Conservation (phyloP, 129 eudicot species). For the Escallonia rubra region DNA sequence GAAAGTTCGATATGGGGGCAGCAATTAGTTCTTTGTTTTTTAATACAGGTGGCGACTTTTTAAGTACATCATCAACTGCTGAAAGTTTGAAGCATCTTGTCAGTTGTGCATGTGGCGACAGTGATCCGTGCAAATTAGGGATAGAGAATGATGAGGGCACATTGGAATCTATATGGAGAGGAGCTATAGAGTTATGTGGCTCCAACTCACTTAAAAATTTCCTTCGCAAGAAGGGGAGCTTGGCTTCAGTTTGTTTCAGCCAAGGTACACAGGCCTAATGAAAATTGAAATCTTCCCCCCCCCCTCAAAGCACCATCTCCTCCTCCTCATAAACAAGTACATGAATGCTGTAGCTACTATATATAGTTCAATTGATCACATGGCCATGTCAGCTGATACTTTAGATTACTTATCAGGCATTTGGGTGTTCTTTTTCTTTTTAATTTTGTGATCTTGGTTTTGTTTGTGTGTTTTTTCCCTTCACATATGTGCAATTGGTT, state of each 20-base stretch:
- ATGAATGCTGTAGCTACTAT: no score
- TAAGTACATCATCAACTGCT: slow-evolving; percentile 56
- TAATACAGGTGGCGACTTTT: slow-evolving; percentile 56
- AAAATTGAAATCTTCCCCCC: neutral
- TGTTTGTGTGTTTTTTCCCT: no score
- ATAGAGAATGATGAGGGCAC: slow-evolving; percentile 39
- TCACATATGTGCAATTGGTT: no score
- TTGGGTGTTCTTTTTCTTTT: no score
- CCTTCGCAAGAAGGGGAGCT: slow-evolving; percentile 58
- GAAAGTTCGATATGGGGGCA: neutral
- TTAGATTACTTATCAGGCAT: no score
- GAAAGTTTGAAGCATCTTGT: slow-evolving; percentile 64
- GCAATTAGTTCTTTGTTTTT: neutral
- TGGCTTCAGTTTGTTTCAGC: slow-evolving; percentile 59
- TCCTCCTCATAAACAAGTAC: no score
- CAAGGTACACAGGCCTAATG: slow-evolving; percentile 47
- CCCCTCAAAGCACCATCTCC: neutral
- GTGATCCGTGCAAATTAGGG: slow-evolving; percentile 36
- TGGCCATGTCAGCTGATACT: no score
- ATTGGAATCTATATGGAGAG: slow-evolving; percentile 61
- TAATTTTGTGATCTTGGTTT: no score
- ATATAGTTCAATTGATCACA: no score
- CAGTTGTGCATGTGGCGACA: slow-evolving; percentile 32
- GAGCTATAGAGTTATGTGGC: slow-evolving; percentile 54
- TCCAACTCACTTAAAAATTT: slow-evolving; percentile 62